Evolutionary conservation across 1,284 basidiomycete species (phyloP).

Genomic region (Leucoagaricus sp.): DNA sequence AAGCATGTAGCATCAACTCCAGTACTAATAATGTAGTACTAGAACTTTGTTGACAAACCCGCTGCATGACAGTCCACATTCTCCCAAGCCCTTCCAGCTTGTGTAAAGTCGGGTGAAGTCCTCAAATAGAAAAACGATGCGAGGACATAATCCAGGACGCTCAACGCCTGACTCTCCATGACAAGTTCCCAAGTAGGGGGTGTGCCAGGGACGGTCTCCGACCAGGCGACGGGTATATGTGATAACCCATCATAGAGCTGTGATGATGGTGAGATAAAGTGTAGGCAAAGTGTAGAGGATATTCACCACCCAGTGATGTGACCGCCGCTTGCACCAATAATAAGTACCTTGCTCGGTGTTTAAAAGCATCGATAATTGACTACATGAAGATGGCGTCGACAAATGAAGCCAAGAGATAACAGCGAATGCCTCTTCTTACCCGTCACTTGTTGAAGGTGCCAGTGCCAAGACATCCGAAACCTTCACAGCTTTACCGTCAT

Average conservation of each 20-base stretch:
- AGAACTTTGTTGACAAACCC: not conserved
- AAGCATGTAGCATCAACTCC: not conserved
- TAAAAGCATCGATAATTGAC: not conserved
- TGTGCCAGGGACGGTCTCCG: constrained; percentile 5
- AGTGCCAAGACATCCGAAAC: not conserved
- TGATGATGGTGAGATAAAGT: not conserved
- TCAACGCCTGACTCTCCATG: not conserved
- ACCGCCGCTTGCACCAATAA: not conserved
- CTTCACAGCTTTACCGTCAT: constrained; percentile 9
- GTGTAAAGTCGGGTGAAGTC: not conserved
- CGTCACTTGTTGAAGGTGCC: constrained; percentile 1
- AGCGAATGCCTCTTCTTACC: not conserved
- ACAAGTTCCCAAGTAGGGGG: constrained; percentile 4
- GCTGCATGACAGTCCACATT: not conserved
- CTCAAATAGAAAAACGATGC: constrained; percentile 8
- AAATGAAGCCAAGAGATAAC: not conserved
- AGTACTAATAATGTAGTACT: too few species aligned
- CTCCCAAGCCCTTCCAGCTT: not conserved
- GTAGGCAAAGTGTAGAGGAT: too few species aligned
- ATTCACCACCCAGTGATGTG: not conserved
- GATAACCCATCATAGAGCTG: constrained; percentile 8
- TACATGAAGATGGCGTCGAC: not conserved
- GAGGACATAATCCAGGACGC: constrained; percentile 7
- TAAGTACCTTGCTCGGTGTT: constrained; percentile 7
- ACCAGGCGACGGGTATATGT: constrained; percentile 4